Conservation (phyloP, 495 filamentous ascomycete genomes). For the Neurospora hispaniola region DNA sequence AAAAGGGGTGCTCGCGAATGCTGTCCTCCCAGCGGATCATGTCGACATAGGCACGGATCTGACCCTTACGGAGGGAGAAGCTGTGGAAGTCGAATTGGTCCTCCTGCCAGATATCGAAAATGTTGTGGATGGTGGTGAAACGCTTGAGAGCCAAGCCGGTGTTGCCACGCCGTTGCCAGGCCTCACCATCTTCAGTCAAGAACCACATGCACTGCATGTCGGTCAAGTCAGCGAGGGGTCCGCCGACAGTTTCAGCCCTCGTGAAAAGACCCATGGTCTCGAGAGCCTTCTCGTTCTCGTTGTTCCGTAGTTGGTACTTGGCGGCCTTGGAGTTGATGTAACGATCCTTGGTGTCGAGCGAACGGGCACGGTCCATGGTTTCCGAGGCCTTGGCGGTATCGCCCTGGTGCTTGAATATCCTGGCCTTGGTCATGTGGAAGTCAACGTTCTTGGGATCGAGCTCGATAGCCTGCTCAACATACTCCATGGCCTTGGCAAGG, state of each 20-base stretch:
- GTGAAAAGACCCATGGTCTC: conserved; percentile 94
- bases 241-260: conserved; percentile 70
- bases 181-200: conserved; percentile 86
- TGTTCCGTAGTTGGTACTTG: conserved; percentile 91
- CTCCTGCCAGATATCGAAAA: conserved; percentile 95
- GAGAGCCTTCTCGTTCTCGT: conserved; percentile 75
- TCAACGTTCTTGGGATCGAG: conserved; percentile 71
- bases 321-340: conserved; percentile 98
- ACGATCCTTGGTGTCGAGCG: conserved; percentile 77
- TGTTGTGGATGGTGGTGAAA: conserved; percentile 73
- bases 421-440: conserved; percentile 88
- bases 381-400: conserved; percentile 70
- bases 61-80: conserved; percentile 90
- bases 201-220: conserved; percentile 99
- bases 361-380: conserved; percentile 78
- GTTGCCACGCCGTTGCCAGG: conserved; percentile 74
- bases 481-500: conserved; percentile 66
- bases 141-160: conserved; percentile 83
- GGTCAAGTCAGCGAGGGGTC: conserved; percentile 78
- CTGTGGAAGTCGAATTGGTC: conserved; percentile 99
- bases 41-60: conserved; percentile 87
- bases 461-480: conserved; percentile 74
- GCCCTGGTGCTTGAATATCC: conserved; percentile 89
- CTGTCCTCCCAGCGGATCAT: conserved; percentile 95
- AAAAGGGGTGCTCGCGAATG: conserved; percentile 87